A percentile compares a stretch with the other conserved stretches of the same genome.
phyloP scores from a whole-genome alignment of 495 filamentous ascomycete species.

The Niebla homalea region DNA sequence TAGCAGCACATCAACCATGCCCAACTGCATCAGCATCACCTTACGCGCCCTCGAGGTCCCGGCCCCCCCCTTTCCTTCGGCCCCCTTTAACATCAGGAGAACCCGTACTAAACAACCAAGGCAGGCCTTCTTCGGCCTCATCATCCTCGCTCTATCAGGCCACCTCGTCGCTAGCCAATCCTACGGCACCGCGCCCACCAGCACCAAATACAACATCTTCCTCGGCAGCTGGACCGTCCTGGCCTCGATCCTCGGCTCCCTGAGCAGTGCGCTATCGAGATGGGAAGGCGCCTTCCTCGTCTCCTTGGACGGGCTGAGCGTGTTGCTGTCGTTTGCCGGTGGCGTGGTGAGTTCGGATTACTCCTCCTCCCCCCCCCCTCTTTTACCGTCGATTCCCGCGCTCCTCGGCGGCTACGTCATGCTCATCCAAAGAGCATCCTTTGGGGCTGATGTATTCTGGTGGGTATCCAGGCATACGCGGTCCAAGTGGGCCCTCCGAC shows the following conservation, averaged over 20 bases:
- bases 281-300: conserved; percentile 38
- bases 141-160: conserved; percentile 13
- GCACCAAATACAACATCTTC: conserved; percentile 14
- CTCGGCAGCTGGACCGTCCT: conserved; percentile 32
- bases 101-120: neutral
- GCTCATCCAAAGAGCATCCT: neutral
- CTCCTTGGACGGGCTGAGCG: conserved; percentile 43
- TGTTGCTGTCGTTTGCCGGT: conserved; percentile 49
- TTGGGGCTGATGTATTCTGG: neutral
- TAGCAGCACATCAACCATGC: neutral
- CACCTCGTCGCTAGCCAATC: conserved; percentile 13
- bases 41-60: conserved; percentile 9
- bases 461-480: conserved; percentile 7
- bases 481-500: conserved; percentile 10
- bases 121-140: conserved; percentile 14
- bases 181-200: conserved; percentile 10
- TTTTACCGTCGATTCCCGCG: neutral
- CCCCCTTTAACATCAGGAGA: neutral
- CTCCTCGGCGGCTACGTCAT: too few relatives aligned
- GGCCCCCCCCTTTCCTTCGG: neutral
- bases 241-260: conserved; percentile 51
- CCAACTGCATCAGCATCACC: conserved; percentile 4
- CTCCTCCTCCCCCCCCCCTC: neutral
- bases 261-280: conserved; percentile 32
- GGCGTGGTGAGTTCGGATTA: conserved; percentile 39